phyloP scores from a whole-genome alignment of 495 filamentous ascomycete species.

The Penicillium samsonianum region DNA sequence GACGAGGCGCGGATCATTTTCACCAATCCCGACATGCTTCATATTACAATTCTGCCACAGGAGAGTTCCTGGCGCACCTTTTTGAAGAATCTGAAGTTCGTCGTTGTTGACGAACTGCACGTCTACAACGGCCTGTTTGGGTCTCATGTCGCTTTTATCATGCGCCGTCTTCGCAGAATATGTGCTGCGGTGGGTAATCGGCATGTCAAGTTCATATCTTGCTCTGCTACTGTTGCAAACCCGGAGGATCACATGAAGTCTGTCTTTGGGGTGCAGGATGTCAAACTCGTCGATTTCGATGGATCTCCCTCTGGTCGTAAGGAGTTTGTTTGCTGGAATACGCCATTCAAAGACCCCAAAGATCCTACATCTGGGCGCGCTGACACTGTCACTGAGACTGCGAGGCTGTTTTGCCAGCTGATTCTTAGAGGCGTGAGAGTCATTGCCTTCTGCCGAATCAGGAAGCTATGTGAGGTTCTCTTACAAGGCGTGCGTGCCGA shows the following conservation, averaged over 20 bases:
- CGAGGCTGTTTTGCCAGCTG: conserved; percentile 86
- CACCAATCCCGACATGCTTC: conserved; percentile 98
- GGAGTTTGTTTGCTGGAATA: conserved; percentile 98
- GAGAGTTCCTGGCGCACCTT: conserved; percentile 89
- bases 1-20: conserved; percentile 94
- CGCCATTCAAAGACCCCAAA: conserved; percentile 85
- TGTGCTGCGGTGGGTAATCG: conserved; percentile 91
- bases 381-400: conserved; percentile 78
- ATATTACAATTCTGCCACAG: conserved; percentile 90
- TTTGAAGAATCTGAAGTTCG: conserved; percentile 83
- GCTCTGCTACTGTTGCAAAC: conserved; percentile 96
- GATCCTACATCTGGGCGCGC: conserved; percentile 87
- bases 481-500: conserved; percentile 79
- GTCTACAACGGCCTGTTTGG: conserved; percentile 97
- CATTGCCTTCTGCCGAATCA: conserved; percentile 90
- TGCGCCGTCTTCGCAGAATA: conserved; percentile 84
- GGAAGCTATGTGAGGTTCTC: conserved; percentile 85
- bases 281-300: conserved; percentile 82
- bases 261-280: conserved; percentile 84
- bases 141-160: conserved; percentile 90
- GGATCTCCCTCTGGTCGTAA: conserved; percentile 93
- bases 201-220: conserved; percentile 90
- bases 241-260: conserved; percentile 89
- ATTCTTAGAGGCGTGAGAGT: conserved; percentile 85
- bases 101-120: conserved; percentile 88